Conservation (phyloP, 2,329 filamentous ascomycete genomes). For the Chrysoporthe austroafricana region DNA sequence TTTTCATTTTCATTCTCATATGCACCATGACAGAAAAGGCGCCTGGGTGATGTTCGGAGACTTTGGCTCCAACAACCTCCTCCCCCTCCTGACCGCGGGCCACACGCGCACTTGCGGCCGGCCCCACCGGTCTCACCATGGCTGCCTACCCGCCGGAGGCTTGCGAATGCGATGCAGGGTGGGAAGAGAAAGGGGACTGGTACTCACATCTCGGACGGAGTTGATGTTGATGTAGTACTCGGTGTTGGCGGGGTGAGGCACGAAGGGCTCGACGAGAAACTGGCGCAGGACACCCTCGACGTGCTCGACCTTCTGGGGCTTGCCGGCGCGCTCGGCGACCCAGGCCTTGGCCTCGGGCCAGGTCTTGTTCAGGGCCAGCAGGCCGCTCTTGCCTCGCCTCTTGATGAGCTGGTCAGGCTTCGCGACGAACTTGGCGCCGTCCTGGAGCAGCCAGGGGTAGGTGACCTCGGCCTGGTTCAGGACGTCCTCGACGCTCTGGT, state of each 20-base stretch:
- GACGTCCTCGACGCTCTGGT: conserved; percentile 78
- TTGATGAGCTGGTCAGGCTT: conserved; percentile 99
- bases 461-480: conserved; percentile 95
- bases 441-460: conserved; percentile 90
- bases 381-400: conserved; percentile 97
- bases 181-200: conserved; percentile 36
- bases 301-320: conserved; percentile 91
- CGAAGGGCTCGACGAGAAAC: conserved; percentile 98
- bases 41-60: neutral
- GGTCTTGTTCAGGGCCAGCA: conserved; percentile 94
- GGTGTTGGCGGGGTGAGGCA: conserved; percentile 91
- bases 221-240: conserved; percentile 99
- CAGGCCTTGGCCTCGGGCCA: conserved; percentile 94
- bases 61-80: neutral
- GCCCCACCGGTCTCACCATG: conserved; percentile 4
- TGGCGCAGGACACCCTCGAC: conserved; percentile 86
- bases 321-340: conserved; percentile 90
- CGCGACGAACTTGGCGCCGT: conserved; percentile 90
- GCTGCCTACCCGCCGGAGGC: conserved; percentile 12
- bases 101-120: conserved; percentile 23
- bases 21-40: neutral
- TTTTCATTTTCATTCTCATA: neutral
- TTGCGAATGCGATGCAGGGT: conserved; percentile 29
- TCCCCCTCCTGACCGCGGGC: neutral
- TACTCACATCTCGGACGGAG: conserved; percentile 95